Evolutionary conservation across 2,329 filamentous ascomycete species (phyloP), one percentile per base, ranked within the genome.

Genomic region (Albophoma yamanashiensis): DNA sequence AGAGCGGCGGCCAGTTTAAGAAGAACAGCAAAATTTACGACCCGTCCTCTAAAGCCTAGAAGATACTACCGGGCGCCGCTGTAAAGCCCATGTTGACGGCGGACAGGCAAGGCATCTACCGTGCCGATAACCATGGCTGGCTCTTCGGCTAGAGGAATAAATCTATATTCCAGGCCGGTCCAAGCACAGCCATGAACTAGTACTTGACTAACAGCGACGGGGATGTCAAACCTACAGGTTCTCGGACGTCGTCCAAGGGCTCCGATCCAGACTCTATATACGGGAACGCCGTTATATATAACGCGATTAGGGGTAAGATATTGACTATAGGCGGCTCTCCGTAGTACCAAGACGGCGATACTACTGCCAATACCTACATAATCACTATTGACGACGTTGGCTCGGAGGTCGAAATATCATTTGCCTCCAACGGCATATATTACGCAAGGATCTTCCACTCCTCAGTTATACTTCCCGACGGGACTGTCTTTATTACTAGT

Each of bases 21-120:
- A 86, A 85, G 72, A 78, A 83, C 61, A 83, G 80, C 52, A 84
- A 87, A 64, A 68, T 84, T 22, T 84, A 77, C 66, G 70, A n/a
- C n/a, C n/a, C 78, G 0, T 67, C 61, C 1, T 65, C 70, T 4
- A 75, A 80, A 40, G 68, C 68, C 3, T 86, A 82, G 82, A 76
- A 71, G 0, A 64, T 71, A 25, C 67, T 83, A 0, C 64, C 71
- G 1, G 76, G 75, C 31, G 75, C 75, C 17, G 69, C 73, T 12
- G 78, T 79, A 5, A 73, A 72, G 25, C 76, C 77, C 0, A 82
- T 83, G 70, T 70, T 83, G 34, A 86, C 82, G 42, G 77, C 73
- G 1, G 20, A 68, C 20, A 75, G 75, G 60, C 76, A 80, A 62
- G 80, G 80, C 68, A 76, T 81, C 62, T 82, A 79, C 68, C 79